Percentiles rank a stretch among this genome's conserved stretches.
phyloP scores from a whole-genome alignment of 768 basidiomycete genomes.

The Erythrobasidium yunnanense region DNA sequence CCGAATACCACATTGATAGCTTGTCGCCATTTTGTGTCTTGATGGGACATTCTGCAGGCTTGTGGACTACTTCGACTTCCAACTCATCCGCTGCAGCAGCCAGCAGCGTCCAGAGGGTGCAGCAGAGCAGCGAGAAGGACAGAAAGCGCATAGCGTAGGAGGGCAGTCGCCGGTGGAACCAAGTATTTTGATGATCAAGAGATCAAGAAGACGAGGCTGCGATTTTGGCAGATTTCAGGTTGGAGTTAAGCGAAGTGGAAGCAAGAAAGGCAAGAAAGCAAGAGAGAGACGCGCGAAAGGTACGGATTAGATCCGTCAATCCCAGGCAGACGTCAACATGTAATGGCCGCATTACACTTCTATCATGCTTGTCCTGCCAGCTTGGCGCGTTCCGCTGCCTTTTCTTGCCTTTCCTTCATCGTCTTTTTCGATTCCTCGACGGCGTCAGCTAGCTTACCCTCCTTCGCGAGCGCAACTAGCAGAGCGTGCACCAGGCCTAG shows the following conservation, averaged over 20 bases:
- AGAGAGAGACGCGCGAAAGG: neutral
- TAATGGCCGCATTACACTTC: too few relatives aligned
- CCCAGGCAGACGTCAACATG: neutral
- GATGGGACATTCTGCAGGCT: conserved; percentile 30
- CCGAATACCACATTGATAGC: conserved; percentile 39
- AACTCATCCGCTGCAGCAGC: conserved; percentile 5
- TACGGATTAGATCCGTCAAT: neutral
- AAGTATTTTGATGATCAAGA: too few relatives aligned
- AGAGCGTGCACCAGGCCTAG: conserved; percentile 53
- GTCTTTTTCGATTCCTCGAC: conserved; percentile 33
- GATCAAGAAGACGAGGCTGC: too few relatives aligned
- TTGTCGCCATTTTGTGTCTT: conserved; percentile 27
- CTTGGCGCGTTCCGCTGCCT: conserved; percentile 12
- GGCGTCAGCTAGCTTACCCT: conserved; percentile 49
- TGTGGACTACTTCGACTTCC: conserved; percentile 25
- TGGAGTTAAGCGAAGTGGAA: too few relatives aligned
- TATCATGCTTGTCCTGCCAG: conserved; percentile 9
- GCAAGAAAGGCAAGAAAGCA: too few relatives aligned
- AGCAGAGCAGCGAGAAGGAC: neutral
- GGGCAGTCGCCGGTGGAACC: too few relatives aligned
- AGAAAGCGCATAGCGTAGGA: neutral
- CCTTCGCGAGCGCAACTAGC: conserved; percentile 56
- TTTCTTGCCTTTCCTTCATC: conserved; percentile 26
- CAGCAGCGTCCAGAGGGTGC: neutral
- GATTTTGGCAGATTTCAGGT: too few relatives aligned